Base-by-base conservation (phyloP, 192 early-diverging fungal genomes). In the Diversispora eburnea region DNA sequence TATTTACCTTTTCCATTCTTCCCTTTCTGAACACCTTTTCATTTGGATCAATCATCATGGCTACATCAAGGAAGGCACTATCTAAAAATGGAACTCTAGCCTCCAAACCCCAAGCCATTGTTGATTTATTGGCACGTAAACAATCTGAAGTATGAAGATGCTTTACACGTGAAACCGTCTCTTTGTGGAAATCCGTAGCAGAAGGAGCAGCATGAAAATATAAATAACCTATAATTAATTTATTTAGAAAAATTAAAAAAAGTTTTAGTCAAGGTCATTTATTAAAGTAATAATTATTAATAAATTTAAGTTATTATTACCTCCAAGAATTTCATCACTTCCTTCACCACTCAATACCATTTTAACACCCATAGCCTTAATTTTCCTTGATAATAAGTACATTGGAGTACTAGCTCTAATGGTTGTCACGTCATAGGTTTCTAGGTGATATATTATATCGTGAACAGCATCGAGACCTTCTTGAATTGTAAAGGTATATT, bases 71-170 rank as follows among this genome's bases (percentile, higher is more conserved):
- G 77, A 99, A 98, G 42, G 84, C 85, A 83, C 88, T 90, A 86
- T 99, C 97, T 57, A 97, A 84, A 90, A 99, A 99, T 48, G 97
- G 97, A 20, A 99, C 97, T 77, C 97, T 94, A 13, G 95, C 94
- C 79, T 99, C 97, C 54, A 99, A 90, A 77, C 97, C 97, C 97
- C 97, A 99, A 6, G 97, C 97, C 95, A 99, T 98, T 54, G 97
- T 99, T 4, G 94, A 93, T 81, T 99, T 98, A 91, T 99, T 98
- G 80, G 97, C 97, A 77, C 97, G 94, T 65, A 99, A 84, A 82
- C 92, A 94, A 81, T 99, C 97, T 77, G 94, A 88, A 33, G 93
- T 96, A 80, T 99, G 95, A 63, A 99, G 84, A 88, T 99, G 96
- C 85, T 98, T 93, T 78, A 98, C 95, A 72, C 97, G 91, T 59